Base-by-base conservation (phyloP, 116 monocot genomes). In the Papilionanthe hybrid region DNA sequence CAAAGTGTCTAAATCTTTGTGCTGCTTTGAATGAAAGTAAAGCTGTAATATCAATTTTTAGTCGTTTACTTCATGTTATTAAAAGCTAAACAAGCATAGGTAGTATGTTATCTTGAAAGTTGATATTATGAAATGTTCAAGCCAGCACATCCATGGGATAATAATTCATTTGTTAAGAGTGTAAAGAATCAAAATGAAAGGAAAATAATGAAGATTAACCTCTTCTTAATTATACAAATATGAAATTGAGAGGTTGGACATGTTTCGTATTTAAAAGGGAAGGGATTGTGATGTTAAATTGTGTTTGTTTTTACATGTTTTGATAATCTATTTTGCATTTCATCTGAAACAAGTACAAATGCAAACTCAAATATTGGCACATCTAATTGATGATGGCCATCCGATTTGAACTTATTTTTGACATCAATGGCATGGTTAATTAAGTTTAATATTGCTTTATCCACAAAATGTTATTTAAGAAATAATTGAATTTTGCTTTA, bases 11-110 rank as follows among this genome's bases (percentile, higher is more conserved):
- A 22, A 73, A 44, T 73, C 8, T 44, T 73, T 42, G 5, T 20
- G 20, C 43, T 73, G 71, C 41, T 44, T 44, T 73, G 1, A 73
- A 73, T n/a, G 42, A 42, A 72, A 44, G 69, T 69, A 69, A 69
- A 69, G 30, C 32, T 32, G 29, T 22, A 69, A 15, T 30, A 69
- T 41, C 10, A 32, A 69, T 37, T 22, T 58, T 63, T 63, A 63
- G 7, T 23, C n/a, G 23, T 8, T 25, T 23, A 25, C n/a, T 63
- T 63, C 23, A 7, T 25, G n/a, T 25, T 23, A 5, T 22, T 9
- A 23, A 63, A 63, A 23, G 53, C 25, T 63, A 63, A 63, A 9
- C 25, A 20, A 23, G 23, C 23, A 23, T 23, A 22, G 7, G 63
- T 5, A 12, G 63, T 9, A 63, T 23, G 8, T 20, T 63, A 25